Evolutionary conservation across 768 basidiomycete species (phyloP).

Genomic region (Termitomyces sp.): DNA sequence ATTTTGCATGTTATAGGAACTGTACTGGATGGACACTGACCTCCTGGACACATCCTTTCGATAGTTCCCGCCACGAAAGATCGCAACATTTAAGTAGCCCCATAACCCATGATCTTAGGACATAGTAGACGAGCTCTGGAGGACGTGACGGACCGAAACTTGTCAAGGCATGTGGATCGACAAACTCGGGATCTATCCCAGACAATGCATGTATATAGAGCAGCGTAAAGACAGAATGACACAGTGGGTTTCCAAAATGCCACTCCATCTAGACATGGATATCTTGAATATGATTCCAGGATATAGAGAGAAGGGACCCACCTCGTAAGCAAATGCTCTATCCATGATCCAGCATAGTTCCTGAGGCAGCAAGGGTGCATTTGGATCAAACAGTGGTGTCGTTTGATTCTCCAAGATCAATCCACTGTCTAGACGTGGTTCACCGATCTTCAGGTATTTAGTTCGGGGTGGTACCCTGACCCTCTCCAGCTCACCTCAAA

Average conservation of each 20-base stretch:
- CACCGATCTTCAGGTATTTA: conserved; percentile 64
- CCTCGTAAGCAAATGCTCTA: conserved; percentile 74
- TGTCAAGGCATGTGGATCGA: conserved; percentile 23
- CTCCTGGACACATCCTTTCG: conserved; percentile 73
- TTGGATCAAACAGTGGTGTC: conserved; percentile 57
- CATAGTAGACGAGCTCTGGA: conserved; percentile 59
- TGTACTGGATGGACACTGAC: conserved; percentile 42
- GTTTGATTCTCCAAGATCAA: conserved; percentile 43
- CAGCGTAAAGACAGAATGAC: conserved; percentile 82
- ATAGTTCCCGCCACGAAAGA: conserved; percentile 76
- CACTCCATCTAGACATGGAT: conserved; percentile 67
- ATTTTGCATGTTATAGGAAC: not conserved
- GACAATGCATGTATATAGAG: conserved; percentile 66
- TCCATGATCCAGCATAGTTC: conserved; percentile 92
- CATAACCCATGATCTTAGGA: conserved; percentile 63
- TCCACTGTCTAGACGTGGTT: conserved; percentile 87
- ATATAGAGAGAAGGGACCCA: conserved; percentile 28
- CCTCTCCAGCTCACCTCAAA: conserved; percentile 59
- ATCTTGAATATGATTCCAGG: conserved; percentile 1
- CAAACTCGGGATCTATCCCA: conserved; percentile 56
- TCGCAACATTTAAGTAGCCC: conserved; percentile 81
- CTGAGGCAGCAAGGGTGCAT: conserved; percentile 61
- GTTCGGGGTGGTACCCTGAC: not conserved
- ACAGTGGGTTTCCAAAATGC: conserved; percentile 81
- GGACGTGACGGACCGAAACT: conserved; percentile 47